Base-by-base conservation (phyloP, 2,329 filamentous ascomycete genomes). In the Coniochaeta hoffmannii region DNA sequence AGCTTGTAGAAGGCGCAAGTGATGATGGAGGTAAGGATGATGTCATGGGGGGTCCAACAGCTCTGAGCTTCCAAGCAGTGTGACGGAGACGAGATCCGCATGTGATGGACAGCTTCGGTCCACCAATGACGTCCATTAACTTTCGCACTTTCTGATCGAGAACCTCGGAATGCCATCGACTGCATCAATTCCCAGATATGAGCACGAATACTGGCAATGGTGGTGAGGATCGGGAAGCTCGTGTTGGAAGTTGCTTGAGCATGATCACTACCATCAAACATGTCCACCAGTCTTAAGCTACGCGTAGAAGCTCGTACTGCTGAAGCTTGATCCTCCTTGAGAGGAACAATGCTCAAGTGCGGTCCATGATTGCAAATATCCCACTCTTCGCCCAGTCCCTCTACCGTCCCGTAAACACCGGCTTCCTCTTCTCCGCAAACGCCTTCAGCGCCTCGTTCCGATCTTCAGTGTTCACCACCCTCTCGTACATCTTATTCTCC, bases 401-500 rank as follows among this genome's bases (percentile, higher is more conserved):
- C 15, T 30, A 50, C 44, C 24, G 44, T 30, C 81, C 79, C 66
- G 75, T 80, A 63, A 85, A 84, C 4, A 79, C 72, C 15, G 82
- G 79, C 68, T 77, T 82, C 62, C 82, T 75, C 77, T 83, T 84
- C 68, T 84, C 81, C 57, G 71, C 73, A 74, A 99, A 99, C 0
- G 94, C 94, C 69, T 74, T 81, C 60, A 99, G 76, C 34, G 94
- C 94, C 78, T 97, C 94, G 64, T 90, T 77, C 57, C 92, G 80
- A 75, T 99, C 94, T 67, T 92, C 86, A 0, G 90, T 96, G 59
- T 79, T 81, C 15, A 97, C 80, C 4, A 97, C 90, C 26, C 86
- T 77, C 65, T 90, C 82, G 70, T 97, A 97, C 73, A 92, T 91
- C 63, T 82, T 79, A 70, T 91, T 93, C 76, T 97, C 94, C n/a